Evolutionary conservation across 1,284 basidiomycete species (phyloP).

Genomic region (Ceratobasidium sp.): DNA sequence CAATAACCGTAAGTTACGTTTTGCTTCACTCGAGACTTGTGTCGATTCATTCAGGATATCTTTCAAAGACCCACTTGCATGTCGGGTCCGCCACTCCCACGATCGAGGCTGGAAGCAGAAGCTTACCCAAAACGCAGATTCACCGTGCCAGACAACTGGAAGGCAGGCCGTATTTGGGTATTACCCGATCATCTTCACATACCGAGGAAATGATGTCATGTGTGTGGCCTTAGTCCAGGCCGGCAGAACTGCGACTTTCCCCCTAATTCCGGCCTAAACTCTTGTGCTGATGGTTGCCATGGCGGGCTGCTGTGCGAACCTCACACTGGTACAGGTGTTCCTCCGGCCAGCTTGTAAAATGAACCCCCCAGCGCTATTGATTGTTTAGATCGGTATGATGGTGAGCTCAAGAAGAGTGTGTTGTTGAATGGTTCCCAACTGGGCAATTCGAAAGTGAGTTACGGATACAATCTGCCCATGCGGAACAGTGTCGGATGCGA

Average conservation of each 20-base stretch:
- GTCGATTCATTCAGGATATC: background rate
- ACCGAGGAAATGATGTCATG: background rate
- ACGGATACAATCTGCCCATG: conserved; percentile 47
- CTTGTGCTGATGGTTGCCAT: conserved; percentile 60
- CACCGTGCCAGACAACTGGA: conserved; percentile 57
- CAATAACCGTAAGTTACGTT: conserved; percentile 19
- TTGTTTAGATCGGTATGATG: conserved; percentile 62
- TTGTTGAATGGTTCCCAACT: conserved; percentile 18
- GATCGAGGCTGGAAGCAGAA: conserved; percentile 53
- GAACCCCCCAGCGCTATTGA: too few relatives aligned
- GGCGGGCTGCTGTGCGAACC: conserved; percentile 66
- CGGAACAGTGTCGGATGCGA: conserved; percentile 21
- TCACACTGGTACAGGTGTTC: conserved; percentile 66
- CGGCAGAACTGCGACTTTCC: conserved; percentile 59
- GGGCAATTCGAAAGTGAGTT: conserved; percentile 14
- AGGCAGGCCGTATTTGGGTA: conserved; percentile 57
- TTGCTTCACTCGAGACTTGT: background rate
- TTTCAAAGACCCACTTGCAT: conserved; percentile 14
- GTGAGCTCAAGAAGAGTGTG: conserved; percentile 46
- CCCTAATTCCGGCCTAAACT: conserved; percentile 57
- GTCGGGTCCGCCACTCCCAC: conserved; percentile 50
- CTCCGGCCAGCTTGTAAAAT: conserved; percentile 58
- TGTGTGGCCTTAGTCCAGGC: conserved; percentile 47
- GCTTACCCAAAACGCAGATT: conserved; percentile 54
- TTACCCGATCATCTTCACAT: background rate